Evolutionary conservation across 2,329 filamentous ascomycete species (phyloP).

Genomic region (Apiospora rasikravindrae): DNA sequence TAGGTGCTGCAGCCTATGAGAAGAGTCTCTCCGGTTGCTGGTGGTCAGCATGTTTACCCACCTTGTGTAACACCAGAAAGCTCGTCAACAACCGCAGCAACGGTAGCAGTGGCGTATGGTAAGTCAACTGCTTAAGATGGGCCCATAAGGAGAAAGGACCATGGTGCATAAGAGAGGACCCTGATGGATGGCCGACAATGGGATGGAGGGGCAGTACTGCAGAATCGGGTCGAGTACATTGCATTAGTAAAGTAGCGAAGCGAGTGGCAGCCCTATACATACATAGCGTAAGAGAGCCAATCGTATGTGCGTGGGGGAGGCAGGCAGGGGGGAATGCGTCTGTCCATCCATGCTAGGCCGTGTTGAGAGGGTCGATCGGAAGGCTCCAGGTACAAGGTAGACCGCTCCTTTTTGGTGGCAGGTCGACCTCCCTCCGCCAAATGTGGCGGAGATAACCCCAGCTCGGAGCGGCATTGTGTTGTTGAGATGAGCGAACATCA

Average conservation of each 20-base stretch:
- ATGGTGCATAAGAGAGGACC: neutral
- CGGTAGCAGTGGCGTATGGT: neutral
- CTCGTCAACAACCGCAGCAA: neutral
- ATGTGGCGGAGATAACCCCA: neutral
- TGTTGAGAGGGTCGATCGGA: neutral
- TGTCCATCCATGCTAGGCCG: neutral
- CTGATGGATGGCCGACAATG: neutral
- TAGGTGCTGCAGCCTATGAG: neutral
- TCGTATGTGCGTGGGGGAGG: neutral
- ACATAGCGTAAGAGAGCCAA: neutral
- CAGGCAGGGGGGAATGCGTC: neutral
- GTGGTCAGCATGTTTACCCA: neutral
- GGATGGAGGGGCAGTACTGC: neutral
- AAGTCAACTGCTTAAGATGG: neutral
- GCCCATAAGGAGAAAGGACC: neutral
- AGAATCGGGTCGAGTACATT: neutral
- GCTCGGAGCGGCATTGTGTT: neutral
- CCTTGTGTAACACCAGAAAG: neutral
- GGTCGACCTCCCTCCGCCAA: neutral
- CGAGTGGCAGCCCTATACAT: neutral
- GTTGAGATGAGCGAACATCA: neutral
- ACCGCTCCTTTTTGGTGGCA: conserved; percentile 14
- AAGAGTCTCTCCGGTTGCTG: neutral
- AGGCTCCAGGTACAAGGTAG: neutral
- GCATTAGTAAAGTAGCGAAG: neutral